These are phyloP conservation scores for Jaltomata sinuosa DNA, from an alignment of 257 asterid genomes.

Conservation along the genomic window DNA sequence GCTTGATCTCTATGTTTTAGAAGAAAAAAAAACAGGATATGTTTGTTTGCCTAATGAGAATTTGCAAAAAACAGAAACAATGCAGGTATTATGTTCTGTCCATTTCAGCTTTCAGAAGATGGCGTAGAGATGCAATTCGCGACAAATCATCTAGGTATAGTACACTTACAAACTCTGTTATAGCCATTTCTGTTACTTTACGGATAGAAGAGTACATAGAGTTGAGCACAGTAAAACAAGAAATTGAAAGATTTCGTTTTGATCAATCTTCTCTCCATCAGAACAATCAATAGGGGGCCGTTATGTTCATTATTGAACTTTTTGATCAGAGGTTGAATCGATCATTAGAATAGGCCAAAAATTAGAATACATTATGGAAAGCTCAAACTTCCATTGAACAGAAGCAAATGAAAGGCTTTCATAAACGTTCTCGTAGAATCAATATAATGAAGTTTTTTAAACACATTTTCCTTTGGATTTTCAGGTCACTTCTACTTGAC, in stretches of 20 bases:
- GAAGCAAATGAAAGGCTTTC: background rate
- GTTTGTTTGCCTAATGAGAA: background rate
- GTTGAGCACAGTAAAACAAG: background rate
- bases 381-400: background rate
- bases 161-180: background rate
- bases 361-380: background rate
- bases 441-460: background rate
- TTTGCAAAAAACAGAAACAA: conserved; percentile 55
- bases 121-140: conserved; percentile 89
- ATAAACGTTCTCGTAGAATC: background rate
- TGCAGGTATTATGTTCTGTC: conserved; percentile 92
- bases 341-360: background rate
- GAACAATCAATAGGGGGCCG: background rate
- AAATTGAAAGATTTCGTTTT: background rate
- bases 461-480: background rate
- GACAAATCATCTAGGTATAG: conserved; percentile 87
- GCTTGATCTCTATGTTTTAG: background rate
- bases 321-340: background rate
- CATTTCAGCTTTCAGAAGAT: conserved; percentile 68
- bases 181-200: background rate
- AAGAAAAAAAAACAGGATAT: background rate
- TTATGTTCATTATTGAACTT: background rate
- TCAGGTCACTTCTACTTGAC: conserved; percentile 95
- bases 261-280: background rate
- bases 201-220: background rate